Evolutionary conservation across 768 basidiomycete species (phyloP), one percentile per base, ranked within the genome.

Genomic region (Leccinum subgranulosum): DNA sequence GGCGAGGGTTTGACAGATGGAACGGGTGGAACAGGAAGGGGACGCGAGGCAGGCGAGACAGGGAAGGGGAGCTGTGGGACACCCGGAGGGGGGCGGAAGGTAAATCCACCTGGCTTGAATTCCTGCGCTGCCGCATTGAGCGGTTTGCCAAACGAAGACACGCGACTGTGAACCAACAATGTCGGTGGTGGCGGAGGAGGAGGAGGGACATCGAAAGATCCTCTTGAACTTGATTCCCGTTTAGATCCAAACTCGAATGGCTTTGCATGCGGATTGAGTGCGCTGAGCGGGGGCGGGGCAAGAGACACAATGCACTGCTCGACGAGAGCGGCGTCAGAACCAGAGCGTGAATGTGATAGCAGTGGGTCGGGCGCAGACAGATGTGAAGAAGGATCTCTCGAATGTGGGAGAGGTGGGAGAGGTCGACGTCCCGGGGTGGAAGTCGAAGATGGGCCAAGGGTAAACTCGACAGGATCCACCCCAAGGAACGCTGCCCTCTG

Each of bases 71-170:
- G 78, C 49, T 82, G 78, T 17, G 90, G 87, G 6, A 83, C 82
- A 51, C 82, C 86, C 10, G 81, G 71, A 14, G 88, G 86, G 29
- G 85, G 82, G n/a, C 80, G 78, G 81, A 94, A 93, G 17, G 83
- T 90, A 72, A 93, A 93, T 17, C 80, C 80, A 3, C 74, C 71
- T 8, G 92, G 92, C 66, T 87, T 92, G 74, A 94, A 94, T 70
- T 92, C 92, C 14, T 81, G 81, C 3, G 92, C 92, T 21, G 86
- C 80, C 6, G 83, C 84, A 66, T 92, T 94, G 55, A 94, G 81
- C n/a, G 85, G 82, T 63, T 85, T 86, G 25, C 84, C 84, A 49
- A 85, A 67, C 1, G 81, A 81, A 15, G 76, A 66, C n/a, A 69
- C 61, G 15, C 79, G 78, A 27, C 61, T 49, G 58, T 82, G 81